Conservation (phyloP, 805 yeast species). For the Kuraishia cidri region DNA sequence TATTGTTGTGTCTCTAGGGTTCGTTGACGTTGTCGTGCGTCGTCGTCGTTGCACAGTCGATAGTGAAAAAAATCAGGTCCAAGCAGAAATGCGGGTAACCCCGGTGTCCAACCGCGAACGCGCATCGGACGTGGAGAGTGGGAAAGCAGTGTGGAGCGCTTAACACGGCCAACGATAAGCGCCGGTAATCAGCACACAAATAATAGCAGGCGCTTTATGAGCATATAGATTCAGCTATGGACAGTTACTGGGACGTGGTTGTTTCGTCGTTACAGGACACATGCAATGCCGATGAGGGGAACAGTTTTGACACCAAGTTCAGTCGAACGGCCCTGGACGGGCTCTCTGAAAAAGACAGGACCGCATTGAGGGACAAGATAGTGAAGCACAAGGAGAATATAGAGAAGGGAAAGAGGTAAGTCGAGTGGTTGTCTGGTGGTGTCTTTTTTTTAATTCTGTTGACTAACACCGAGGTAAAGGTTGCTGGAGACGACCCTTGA, state of each 20-base stretch:
- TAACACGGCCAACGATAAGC: too few species aligned
- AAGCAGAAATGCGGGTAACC: too few species aligned
- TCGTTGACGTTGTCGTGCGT: too few species aligned
- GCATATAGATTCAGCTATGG: too few species aligned
- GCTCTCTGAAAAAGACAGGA: constrained; percentile 24
- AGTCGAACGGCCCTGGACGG: constrained; percentile 17
- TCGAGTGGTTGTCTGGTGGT: constrained; percentile 17
- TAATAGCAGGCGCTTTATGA: too few species aligned
- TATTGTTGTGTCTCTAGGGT: too few species aligned
- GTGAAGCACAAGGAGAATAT: constrained; percentile 48
- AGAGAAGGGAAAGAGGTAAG: constrained; percentile 27
- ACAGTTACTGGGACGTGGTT: constrained; percentile 63
- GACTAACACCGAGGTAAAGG: constrained; percentile 16
- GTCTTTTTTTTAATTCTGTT: neutral
- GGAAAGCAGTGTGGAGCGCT: too few species aligned
- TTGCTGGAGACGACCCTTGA: constrained; percentile 29
- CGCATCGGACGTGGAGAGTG: too few species aligned
- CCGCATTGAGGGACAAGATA: constrained; percentile 28
- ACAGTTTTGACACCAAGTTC: constrained; percentile 34
- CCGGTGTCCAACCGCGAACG: too few species aligned
- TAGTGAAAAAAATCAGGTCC: too few species aligned
- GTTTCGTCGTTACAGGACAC: constrained; percentile 61
- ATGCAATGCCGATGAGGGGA: constrained; percentile 50
- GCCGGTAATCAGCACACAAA: too few species aligned
- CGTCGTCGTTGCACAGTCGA: too few species aligned